Evolutionary conservation across 2,329 filamentous ascomycete species (phyloP), one percentile per base, ranked within the genome.

Genomic region (Colletotrichum orbiculare): DNA sequence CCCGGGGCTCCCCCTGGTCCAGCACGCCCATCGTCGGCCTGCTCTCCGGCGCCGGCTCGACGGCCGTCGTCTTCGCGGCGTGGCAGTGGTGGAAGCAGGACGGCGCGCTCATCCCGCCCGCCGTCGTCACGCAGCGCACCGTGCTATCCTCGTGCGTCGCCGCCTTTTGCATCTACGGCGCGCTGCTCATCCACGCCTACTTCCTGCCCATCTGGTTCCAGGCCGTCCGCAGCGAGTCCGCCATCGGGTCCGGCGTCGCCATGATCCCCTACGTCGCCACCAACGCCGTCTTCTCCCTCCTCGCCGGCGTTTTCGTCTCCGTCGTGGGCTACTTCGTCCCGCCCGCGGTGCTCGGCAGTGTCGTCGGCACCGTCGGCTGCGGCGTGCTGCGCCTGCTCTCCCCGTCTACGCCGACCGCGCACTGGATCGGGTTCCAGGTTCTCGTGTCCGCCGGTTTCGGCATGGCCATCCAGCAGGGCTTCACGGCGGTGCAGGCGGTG

Each of bases 381-480:
- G 78, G 78, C 1, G 54, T 79, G 13, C 69, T 81, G n/a, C 78
- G 77, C 54, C 74, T 74, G 4, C 71, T 81, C 3, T 71, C 74
- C 7, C 68, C 73, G 11, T 61, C 70, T 38, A 76, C 76, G 15
- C 38, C 69, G 4, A 69, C 71, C 0, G 74, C 71, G 5, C 72
- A 74, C 45, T 83, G 81, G 81, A 77, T 84, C 11, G 81, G 81
- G 2, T 84, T 80, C 62, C 81, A 85, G 71, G 73, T 84, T 5
- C 69, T 84, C 6, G 74, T 71, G 13, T 82, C 82, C 8, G 64
- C 79, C 6, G 81, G 77, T 2, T 75, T 74, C 15, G 82, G 81
- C 6, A 69, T 72, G 3, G 75, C 70, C 2, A 73, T 77, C 35
- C 79, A 84, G 65, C 72, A 82, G 2, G 80, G 81, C 3, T 79